Base-by-base conservation (phyloP, 2,329 filamentous ascomycete genomes). In the Fusarium sp. region DNA sequence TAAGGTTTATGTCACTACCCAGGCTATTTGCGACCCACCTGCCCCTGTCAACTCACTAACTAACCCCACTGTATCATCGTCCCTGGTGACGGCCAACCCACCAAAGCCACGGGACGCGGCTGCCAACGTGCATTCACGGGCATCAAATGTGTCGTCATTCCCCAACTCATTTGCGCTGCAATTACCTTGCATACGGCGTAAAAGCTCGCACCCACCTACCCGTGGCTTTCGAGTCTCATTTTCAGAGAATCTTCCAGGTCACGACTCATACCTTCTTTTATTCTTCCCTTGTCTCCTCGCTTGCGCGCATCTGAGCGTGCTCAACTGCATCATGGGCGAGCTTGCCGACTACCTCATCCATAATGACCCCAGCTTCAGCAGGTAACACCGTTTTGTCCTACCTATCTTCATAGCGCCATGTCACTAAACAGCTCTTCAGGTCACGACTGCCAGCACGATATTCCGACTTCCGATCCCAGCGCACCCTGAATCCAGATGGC, bases 381-480 rank as follows among this genome's bases (percentile, higher is more conserved):
- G 82, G 88, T 89, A 76, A 19, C 22, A 42, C 14, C 34, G 38
- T 15, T 14, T 42, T 33, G 36, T 40, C 19, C 33, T 14, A 24
- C 10, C 14, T 10, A 33, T 43, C 21, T 17, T 6, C 21, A 24
- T 53, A 17, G 28, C 8, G 13, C 11, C 19, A 8, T n/a, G 44
- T n/a, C 9, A 40, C 54, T 68, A n/a, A 53, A 7, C 13, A 7
- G 22, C 2, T 6, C n/a, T 24, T 19, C 70, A 94, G 91, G 81
- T 87, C 90, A 67, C 92, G 94, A 50, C 85, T 97, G 14, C 90
- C 93, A 14, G 94, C 94, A 7, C 89, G 97, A 45, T 97, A 97
- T 81, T 94, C 94, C 47, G 94, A 97, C 78, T 97, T 97, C 76
- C 85, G 89, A 38, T 81, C 88, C 7, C 93, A 95, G 71, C 87